Base-by-base conservation (phyloP, 2,329 filamentous ascomycete species). In the Nakataea oryzae region DNA sequence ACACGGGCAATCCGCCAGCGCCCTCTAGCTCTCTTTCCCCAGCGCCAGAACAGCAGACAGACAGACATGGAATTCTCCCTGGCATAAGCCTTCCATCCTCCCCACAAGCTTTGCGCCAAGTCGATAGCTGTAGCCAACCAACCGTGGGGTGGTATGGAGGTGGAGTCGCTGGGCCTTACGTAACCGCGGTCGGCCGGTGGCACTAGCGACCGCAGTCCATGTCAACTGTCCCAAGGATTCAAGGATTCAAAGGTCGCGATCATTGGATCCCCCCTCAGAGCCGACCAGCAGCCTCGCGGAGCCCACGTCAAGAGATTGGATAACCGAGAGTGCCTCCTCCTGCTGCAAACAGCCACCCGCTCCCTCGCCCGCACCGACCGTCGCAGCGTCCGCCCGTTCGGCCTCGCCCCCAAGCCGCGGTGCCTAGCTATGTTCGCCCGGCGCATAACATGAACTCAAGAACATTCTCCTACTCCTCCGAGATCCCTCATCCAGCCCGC, bases 401-500 rank as follows among this genome's bases (percentile, higher is more conserved):
- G 41, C 24, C 41, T n/a, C 21, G 41, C 34, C 24, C 21, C 41
- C 41, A 47, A n/a, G 41, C 7, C 41, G 41, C 21, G 24, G 41
- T 50, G 2, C 21, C 54, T 56, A 28, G 54, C 41, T 21, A 59
- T 59, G 57, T 29, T 59, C 26, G 57, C 59, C 29, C 50, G 12
- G 59, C 47, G 54, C 56, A 62, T 24, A 62, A 28, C 41, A 63
- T 63, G 62, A 63, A 57, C 54, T 62, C 60, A 28, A 61, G 60
- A 60, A 59, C 62, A 34, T 62, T 60, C 34, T 63, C 62, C 24
- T 61, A 54, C 57, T 57, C 62, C 11, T 56, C 57, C 29, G 47
- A 29, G 34, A 27, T 50, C 26, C 32, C 50, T 30, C 27, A 63
- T 50, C 59, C 64, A 27, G 60, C 69, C 70, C 78, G 77, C 64